Evolutionary conservation across 257 asterid genomes (phyloP).

Genomic region (Plantago major): DNA sequence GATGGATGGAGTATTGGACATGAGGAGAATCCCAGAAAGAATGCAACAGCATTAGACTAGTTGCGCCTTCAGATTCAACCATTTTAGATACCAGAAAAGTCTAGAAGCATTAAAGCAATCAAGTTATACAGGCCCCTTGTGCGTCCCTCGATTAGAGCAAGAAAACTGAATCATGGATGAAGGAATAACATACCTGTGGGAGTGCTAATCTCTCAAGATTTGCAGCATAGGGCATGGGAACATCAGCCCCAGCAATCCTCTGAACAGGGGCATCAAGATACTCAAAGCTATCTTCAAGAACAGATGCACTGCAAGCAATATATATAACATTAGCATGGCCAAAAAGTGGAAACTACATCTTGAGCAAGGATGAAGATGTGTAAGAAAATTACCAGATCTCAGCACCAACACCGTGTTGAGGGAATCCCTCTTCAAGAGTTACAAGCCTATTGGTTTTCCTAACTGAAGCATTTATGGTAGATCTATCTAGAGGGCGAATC

Average conservation of each 20-base stretch:
- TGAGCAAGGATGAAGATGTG: background rate
- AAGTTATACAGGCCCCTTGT: too few species aligned
- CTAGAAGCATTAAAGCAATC: background rate
- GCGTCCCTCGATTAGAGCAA: too few species aligned
- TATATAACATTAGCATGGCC: constrained; percentile 6
- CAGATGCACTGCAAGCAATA: constrained; percentile 49
- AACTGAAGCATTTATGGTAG: constrained; percentile 67
- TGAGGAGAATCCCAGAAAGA: background rate
- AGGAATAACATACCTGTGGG: constrained; percentile 60
- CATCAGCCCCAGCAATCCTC: constrained; percentile 92
- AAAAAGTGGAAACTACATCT: background rate
- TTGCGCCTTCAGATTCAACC: background rate
- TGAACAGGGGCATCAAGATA: constrained; percentile 86
- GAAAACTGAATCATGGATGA: too few species aligned
- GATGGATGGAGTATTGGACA: background rate
- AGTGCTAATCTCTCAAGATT: constrained; percentile 85
- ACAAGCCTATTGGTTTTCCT: constrained; percentile 79
- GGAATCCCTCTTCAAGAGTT: constrained; percentile 84
- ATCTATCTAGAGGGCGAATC: constrained; percentile 79
- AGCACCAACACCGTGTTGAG: constrained; percentile 90
- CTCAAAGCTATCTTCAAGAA: constrained; percentile 69
- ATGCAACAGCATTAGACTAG: background rate
- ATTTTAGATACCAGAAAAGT: background rate
- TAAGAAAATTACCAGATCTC: constrained; percentile 59
- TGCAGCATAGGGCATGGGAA: constrained; percentile 88